phyloP scores from a whole-genome alignment of 192 early-diverging fungal genomes.

The Rhizoclosmatium sp. region DNA sequence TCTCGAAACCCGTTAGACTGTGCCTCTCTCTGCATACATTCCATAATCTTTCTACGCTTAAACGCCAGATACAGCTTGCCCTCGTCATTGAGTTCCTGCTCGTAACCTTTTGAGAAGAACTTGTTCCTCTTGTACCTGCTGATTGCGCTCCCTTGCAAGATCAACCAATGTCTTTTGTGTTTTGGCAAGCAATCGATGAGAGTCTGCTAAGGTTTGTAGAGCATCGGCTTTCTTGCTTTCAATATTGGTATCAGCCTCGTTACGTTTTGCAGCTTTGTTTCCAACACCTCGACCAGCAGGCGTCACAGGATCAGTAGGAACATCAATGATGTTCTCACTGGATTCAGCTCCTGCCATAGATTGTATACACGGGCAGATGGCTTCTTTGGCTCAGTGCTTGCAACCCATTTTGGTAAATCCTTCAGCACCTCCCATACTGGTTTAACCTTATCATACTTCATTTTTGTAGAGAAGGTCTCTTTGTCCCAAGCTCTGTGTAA shows the following conservation, averaged over 20 bases:
- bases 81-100: neutral
- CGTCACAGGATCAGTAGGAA: neutral
- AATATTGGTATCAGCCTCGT: neutral
- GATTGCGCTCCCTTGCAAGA: neutral
- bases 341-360: neutral
- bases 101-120: neutral
- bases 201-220: neutral
- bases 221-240: slow-evolving; percentile 9
- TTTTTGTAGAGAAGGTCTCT: neutral
- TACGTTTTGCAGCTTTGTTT: neutral
- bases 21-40: neutral
- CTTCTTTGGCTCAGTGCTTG: neutral
- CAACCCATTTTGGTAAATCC: neutral
- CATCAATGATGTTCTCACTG: neutral
- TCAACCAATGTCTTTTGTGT: neutral
- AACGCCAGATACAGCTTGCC: neutral
- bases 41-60: neutral
- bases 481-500: neutral
- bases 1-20: neutral
- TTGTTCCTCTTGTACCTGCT: neutral
- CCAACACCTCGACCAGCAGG: neutral
- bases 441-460: neutral
- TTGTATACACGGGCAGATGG: neutral
- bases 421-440: slow-evolving; percentile 4
- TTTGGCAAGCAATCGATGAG: neutral